Evolutionary conservation across 1,284 basidiomycete genomes (phyloP).

Genomic region (Spongispora temasekensis): DNA sequence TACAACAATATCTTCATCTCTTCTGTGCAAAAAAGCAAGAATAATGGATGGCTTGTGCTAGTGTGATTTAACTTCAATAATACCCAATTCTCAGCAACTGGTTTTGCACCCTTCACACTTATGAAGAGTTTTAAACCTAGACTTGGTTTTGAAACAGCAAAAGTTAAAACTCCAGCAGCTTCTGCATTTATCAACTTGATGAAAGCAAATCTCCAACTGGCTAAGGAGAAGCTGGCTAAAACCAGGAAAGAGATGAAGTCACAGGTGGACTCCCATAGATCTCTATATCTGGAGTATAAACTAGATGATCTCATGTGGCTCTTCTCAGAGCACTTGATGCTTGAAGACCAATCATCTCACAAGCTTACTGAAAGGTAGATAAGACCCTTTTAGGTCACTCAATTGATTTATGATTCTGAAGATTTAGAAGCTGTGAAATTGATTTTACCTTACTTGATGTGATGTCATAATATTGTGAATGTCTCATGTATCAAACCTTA

Average conservation of each 20-base stretch:
- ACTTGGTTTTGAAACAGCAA: background rate
- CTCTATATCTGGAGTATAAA: background rate
- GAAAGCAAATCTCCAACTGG: background rate
- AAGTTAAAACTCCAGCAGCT: background rate
- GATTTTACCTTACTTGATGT: background rate
- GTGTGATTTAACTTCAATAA: background rate
- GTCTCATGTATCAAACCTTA: too few relatives aligned
- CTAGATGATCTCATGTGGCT: too few relatives aligned
- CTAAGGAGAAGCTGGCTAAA: background rate
- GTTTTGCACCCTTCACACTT: background rate
- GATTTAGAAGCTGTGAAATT: background rate
- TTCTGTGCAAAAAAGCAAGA: background rate
- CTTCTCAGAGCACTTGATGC: too few relatives aligned
- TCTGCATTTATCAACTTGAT: background rate
- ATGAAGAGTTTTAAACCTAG: background rate
- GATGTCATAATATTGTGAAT: background rate
- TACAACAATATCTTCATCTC: background rate
- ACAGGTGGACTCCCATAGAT: background rate
- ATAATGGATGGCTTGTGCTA: background rate
- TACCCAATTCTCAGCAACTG: background rate
- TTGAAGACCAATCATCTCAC: background rate
- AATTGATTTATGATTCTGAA: background rate
- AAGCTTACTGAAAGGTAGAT: background rate
- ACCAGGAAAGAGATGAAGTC: background rate
- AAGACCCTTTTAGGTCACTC: background rate